Percentiles rank a stretch among this genome's conserved stretches.
Evolutionary conservation across 2,329 filamentous ascomycete species (phyloP).

Genomic region (Microdochium nivale): DNA sequence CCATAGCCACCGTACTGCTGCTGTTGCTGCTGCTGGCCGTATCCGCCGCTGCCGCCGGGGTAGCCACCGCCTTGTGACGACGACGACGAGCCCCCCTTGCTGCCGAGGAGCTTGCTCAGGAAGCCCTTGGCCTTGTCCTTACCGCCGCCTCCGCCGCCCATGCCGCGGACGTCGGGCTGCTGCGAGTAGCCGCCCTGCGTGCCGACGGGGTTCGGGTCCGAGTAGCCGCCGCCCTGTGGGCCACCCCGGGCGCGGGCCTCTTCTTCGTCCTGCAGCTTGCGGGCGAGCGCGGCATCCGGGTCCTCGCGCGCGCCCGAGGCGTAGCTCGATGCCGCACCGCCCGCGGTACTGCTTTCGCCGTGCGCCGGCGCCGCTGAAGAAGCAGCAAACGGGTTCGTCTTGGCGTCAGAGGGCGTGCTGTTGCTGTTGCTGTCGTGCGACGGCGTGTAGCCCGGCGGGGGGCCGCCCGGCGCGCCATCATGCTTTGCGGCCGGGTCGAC

Average conservation of each 20-base stretch:
- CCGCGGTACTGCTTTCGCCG: constrained; percentile 15
- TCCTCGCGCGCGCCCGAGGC: constrained; percentile 23
- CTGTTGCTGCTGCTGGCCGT: neutral
- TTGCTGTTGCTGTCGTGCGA: constrained; percentile 31
- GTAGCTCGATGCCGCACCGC: neutral
- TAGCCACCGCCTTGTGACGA: no score
- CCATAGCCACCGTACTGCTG: neutral
- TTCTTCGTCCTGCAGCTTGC: constrained; percentile 77
- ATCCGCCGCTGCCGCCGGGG: neutral
- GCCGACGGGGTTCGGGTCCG: neutral
- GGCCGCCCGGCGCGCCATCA: constrained; percentile 39
- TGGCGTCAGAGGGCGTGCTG: constrained; percentile 42
- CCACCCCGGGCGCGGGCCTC: constrained; percentile 46
- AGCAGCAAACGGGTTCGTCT: constrained; percentile 70
- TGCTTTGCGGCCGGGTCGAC: constrained; percentile 35
- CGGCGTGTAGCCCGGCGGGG: constrained; percentile 59
- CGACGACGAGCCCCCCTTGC: neutral
- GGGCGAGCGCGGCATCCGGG: constrained; percentile 67
- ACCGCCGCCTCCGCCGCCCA: neutral
- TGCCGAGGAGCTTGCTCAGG: constrained; percentile 9
- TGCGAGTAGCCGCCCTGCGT: neutral
- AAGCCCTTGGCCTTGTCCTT: constrained; percentile 6
- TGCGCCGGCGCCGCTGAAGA: no score
- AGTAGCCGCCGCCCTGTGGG: constrained; percentile 8
- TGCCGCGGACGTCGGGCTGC: neutral